Evolutionary conservation across 73 alveolate species (phyloP), one percentile per base, ranked within the genome.

Genomic region (Stentor coeruleus): DNA sequence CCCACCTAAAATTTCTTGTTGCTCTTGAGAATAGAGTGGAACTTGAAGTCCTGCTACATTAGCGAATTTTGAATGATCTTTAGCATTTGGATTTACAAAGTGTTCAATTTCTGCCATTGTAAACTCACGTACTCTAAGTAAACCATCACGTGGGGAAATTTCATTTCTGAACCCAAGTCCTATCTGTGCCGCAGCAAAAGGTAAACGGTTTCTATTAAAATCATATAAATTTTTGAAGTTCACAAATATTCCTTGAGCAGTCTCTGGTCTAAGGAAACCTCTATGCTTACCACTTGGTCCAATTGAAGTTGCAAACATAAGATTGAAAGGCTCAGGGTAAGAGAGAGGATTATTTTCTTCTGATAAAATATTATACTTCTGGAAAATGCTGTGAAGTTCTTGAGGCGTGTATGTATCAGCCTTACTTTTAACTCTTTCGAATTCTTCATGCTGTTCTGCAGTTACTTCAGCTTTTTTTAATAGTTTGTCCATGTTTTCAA

Each of bases 91-190:
- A 85, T 97, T 98, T 40, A 94, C 97, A 88, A 96, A 98, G 91
- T 95, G 97, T 91, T 98, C 99, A 76, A 98, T 97, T 86, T 98
- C 99, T 79, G 99, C 99, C 99, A 97, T 96, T 0, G 99, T 91
- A 88, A 98, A 98, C 86, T 98, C 99, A 83, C 99, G 88, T 59
- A 96, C 98, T 82, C 99, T 86, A 14, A 97, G 91, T 31, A 98
- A 82, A 57, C 99, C 99, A 74, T 96, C 94, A 87, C 99, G 86
- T 26, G 99, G 99, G 26, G 99, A 97, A 55, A 98, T 98, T 89
- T 98, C 99, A 88, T 98, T 98, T 88, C 99, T 88, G 85, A 97
- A 98, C 77, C 99, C 99, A 75, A 96, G 86, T 59, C 99, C 99
- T 35, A 97, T 94, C 81, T 93, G 86, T 0, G 99, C 99, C 36